These are phyloP conservation scores for Coniochaeta sp. DNA, from an alignment of 2,329 filamentous ascomycete species.

Conservation along the genomic window DNA sequence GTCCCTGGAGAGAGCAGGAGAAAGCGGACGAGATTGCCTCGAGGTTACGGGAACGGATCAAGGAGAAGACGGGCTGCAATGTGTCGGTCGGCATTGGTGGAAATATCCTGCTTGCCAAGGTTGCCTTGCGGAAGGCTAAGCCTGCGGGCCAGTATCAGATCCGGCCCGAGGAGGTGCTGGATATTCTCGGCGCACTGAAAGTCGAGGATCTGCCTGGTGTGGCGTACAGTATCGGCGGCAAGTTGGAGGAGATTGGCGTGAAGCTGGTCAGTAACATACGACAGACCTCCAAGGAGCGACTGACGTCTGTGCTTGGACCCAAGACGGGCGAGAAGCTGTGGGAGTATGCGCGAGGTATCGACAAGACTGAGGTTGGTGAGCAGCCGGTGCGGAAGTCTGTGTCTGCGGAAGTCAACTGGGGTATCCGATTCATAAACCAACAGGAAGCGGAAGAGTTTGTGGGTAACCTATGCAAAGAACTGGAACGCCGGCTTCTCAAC, in stretches of 20 bases:
- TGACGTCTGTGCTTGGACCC: slow-evolving; percentile 69
- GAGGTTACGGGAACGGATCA: slow-evolving; percentile 61
- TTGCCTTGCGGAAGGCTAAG: slow-evolving; percentile 86
- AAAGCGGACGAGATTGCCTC: slow-evolving; percentile 67
- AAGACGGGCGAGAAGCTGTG: slow-evolving; percentile 90
- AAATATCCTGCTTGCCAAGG: slow-evolving; percentile 86
- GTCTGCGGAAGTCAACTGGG: slow-evolving; percentile 97
- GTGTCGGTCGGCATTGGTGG: slow-evolving; percentile 90
- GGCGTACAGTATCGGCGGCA: slow-evolving; percentile 81
- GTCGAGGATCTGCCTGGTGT: slow-evolving; percentile 85
- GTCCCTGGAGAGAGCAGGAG: slow-evolving; percentile 69
- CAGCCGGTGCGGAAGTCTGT: slow-evolving; percentile 86
- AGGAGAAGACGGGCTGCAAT: slow-evolving; percentile 69
- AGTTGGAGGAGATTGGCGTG: slow-evolving; percentile 80
- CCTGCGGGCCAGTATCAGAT: slow-evolving; percentile 90
- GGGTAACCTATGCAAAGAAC: slow-evolving; percentile 73
- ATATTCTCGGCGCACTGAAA: slow-evolving; percentile 68
- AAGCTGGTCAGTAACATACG: slow-evolving; percentile 79
- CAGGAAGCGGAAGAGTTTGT: slow-evolving; percentile 93
- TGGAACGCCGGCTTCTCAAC: slow-evolving; percentile 72
- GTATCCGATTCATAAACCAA: slow-evolving; percentile 87
- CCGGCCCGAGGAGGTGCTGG: slow-evolving; percentile 70
- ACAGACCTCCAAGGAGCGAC: slow-evolving; percentile 65
- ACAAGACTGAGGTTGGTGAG: slow-evolving; percentile 77
- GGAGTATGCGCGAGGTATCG: slow-evolving; percentile 86